Evolutionary conservation across 257 asterid species (phyloP).

Genomic region (Solanum lignicaule): DNA sequence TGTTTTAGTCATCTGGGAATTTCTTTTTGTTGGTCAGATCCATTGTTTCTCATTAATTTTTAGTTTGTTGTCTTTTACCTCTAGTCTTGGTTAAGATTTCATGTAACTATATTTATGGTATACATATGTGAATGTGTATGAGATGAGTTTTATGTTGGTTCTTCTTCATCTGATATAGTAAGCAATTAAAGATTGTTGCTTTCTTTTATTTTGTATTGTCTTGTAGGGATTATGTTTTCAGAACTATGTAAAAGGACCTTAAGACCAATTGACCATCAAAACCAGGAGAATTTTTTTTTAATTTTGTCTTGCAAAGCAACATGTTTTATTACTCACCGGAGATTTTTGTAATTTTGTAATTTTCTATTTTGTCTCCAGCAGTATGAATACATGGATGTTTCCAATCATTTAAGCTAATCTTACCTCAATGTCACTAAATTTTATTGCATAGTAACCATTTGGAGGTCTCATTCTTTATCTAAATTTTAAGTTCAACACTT

Average conservation of each 20-base stretch:
- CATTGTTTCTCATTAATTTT: slow-evolving; percentile 2
- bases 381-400: too few relatives aligned
- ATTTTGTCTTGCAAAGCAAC: too few relatives aligned
- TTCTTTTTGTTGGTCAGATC: slow-evolving; percentile 28
- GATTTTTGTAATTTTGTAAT: too few relatives aligned
- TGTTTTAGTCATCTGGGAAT: background rate
- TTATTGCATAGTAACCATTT: too few relatives aligned
- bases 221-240: slow-evolving; percentile 73
- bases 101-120: slow-evolving; percentile 17
- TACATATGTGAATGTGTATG: background rate
- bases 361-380: too few relatives aligned
- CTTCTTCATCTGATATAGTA: background rate
- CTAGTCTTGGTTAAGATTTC: slow-evolving; percentile 34
- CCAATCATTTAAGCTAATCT: too few relatives aligned
- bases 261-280: slow-evolving; percentile 63
- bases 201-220: background rate
- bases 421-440: too few relatives aligned
- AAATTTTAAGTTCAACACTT: too few relatives aligned
- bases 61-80: background rate
- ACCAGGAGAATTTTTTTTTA: too few relatives aligned
- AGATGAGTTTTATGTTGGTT: background rate
- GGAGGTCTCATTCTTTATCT: too few relatives aligned
- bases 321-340: too few relatives aligned
- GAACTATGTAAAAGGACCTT: slow-evolving; percentile 49
- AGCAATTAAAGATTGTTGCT: background rate